Evolutionary conservation across 2,329 filamentous ascomycete species (phyloP), one percentile per base, ranked within the genome.

Genomic region (Sporothrix humicola): DNA sequence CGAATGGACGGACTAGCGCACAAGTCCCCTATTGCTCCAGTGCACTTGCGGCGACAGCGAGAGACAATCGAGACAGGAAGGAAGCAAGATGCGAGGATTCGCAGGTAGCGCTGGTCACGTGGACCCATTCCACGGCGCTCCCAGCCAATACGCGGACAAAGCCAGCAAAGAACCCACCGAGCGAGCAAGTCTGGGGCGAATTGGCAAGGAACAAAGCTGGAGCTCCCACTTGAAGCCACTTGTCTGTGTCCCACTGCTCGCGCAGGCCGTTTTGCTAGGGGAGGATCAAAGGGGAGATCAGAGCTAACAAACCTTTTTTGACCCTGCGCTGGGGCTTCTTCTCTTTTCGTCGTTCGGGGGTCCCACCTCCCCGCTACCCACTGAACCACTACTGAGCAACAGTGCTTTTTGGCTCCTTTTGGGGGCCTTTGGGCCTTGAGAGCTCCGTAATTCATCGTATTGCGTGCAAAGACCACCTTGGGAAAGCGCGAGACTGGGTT

Each of bases 331-430:
- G 31, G 31, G 31, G 4, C 31, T 37, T 37, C 31, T 37, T 37
- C 31, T 7, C 31, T 7, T 37, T 37, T 37, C 31, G 31, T 37
- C 31, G 37, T 31, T n/a, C 12, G 37, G 37, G 23, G 37, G 59
- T 65, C 59, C 59, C 59, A 65, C 59, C 42, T 63, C 17, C 59
- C 59, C 26, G 58, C 58, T 26, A 63, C 58, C 26, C 58, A 63
- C 31, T 44, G 37, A 63, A 31, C 26, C 58, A 63, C 31, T 44
- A 61, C 15, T 37, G 31, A 37, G 31, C 31, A 37, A 37, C 31
- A 37, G 31, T 37, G 31, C 7, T 37, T 37, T 37, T 37, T 37
- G 31, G 31, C 31, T 37, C 31, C 31, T 37, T 37, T 37, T 7
- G 31, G 31, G 31, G 31, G 31, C 7, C 7, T 37, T 37, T 37